Percentiles rank a stretch among this genome's conserved stretches.
phyloP scores from a whole-genome alignment of 345 rosid species.

The rapeseed (Brassica napus) region DNA sequence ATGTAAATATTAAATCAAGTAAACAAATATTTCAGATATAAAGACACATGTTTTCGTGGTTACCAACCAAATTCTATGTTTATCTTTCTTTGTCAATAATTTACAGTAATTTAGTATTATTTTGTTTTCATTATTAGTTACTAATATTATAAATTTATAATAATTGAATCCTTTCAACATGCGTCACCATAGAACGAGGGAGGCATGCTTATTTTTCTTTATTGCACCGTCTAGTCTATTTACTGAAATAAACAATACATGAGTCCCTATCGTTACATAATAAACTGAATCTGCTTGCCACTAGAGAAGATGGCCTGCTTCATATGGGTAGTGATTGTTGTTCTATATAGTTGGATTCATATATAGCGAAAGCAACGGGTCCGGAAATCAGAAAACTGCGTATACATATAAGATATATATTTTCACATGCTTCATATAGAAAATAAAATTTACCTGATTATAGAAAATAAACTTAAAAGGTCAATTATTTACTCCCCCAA shows the following conservation, averaged over 20 bases:
- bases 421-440: not conserved
- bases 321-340: constrained; percentile 14
- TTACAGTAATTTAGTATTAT: not conserved
- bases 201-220: constrained; percentile 28
- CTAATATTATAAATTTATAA: not conserved
- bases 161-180: constrained; percentile 2
- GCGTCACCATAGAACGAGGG: constrained; percentile 35
- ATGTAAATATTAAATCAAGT: not conserved
- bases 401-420: not conserved
- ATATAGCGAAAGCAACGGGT: not conserved
- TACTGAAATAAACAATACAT: not conserved
- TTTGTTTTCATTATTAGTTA: not conserved
- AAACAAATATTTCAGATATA: not conserved
- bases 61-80: constrained; percentile 11
- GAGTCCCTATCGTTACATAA: not conserved
- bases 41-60: not conserved
- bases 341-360: not conserved
- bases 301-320: constrained; percentile 24
- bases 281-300: not conserved
- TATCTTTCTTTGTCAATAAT: constrained; percentile 1
- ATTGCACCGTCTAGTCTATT: constrained; percentile 18
- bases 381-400: not conserved
- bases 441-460: not conserved
- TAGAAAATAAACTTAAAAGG: not conserved
- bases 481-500: not conserved